These are phyloP conservation scores for Trichoderma parareesei DNA, from an alignment of 495 filamentous ascomycete species.

Conservation along the genomic window DNA sequence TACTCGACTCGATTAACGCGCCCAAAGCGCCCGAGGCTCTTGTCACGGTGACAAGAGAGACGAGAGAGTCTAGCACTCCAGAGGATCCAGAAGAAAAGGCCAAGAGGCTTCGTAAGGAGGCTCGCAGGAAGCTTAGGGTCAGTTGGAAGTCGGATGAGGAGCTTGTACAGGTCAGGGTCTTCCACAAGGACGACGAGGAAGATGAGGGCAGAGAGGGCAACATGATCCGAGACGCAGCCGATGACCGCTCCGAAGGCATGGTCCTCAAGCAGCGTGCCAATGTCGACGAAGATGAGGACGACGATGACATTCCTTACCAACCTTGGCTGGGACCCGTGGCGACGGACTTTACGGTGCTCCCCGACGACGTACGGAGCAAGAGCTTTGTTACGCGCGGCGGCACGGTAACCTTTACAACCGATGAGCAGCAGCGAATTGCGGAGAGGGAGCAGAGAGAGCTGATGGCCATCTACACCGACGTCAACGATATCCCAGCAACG, in stretches of 20 bases:
- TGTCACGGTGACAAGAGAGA: constrained; percentile 33
- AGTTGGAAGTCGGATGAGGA: constrained; percentile 57
- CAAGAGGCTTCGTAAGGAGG: constrained; percentile 71
- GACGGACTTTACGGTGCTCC: constrained; percentile 50
- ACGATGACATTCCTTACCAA: constrained; percentile 26
- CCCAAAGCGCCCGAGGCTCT: constrained; percentile 40
- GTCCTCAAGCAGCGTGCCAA: constrained; percentile 60
- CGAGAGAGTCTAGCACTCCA: constrained; percentile 40
- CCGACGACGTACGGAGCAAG: constrained; percentile 39
- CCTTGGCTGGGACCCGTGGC: constrained; percentile 29
- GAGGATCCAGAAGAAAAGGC: constrained; percentile 71
- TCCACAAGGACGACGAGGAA: constrained; percentile 67
- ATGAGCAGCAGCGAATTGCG: constrained; percentile 59
- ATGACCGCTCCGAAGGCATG: constrained; percentile 69
- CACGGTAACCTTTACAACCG: constrained; percentile 45
- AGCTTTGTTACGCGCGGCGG: constrained; percentile 62
- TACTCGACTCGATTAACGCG: constrained; percentile 58
- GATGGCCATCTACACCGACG: constrained; percentile 71
- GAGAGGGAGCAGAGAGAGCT: constrained; percentile 69
- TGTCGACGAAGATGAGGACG: constrained; percentile 60
- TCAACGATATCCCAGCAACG: constrained; percentile 65
- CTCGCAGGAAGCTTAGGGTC: constrained; percentile 62
- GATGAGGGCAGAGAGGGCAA: constrained; percentile 62
- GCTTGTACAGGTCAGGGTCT: constrained; percentile 65
- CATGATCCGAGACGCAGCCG: constrained; percentile 58